Evolutionary conservation across 345 rosid genomes (phyloP), one percentile per base, ranked within the genome.

Genomic region (Euphorbia peplus): DNA sequence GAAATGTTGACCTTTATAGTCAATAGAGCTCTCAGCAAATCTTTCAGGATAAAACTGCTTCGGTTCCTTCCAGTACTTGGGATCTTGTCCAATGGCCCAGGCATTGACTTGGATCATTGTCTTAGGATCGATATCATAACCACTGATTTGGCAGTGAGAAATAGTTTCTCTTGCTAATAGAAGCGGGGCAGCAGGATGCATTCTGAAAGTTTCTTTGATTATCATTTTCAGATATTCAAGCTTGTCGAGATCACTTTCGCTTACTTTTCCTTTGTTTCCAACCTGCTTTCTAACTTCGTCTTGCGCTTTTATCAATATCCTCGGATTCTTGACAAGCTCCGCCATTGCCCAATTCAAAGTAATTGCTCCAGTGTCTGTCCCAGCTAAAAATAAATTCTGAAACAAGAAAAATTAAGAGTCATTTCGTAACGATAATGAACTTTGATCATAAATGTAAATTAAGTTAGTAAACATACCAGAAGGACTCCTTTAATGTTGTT

Each of bases 321-420:
- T 74, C 46, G 87, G 85, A 18, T 73, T 80, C 69, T 70, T 79
- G 0, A 48, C 25, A 0, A 90, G 75, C 78, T 87, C 92, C 50
- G 96, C 60, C 85, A 90, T 78, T 25, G 91, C 85, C 96, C 96
- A 86, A 16, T 63, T 64, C 61, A 86, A 57, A 0, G 78, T 72
- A 19, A 80, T 70, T 4, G 90, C 81, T 28, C 78, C 65, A 8
- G 88, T 85, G 76, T 88, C 90, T 7, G 81, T 63, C 42, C 89
- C 91, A 15, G 72, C 91, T 24, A 83, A 22, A 62, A 70, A 70
- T 53, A 70, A 18, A 28, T 70, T 39, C 73, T 52, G 53, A 16
- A n/a, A n/a, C n/a, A n/a, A n/a, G n/a, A n/a, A n/a, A n/a, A n/a
- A n/a, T n/a, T n/a, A n/a, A n/a, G n/a, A n/a, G n/a, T n/a, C n/a